Evolutionary conservation across 495 filamentous ascomycete genomes (phyloP).

Genomic region (Neurospora africana): DNA sequence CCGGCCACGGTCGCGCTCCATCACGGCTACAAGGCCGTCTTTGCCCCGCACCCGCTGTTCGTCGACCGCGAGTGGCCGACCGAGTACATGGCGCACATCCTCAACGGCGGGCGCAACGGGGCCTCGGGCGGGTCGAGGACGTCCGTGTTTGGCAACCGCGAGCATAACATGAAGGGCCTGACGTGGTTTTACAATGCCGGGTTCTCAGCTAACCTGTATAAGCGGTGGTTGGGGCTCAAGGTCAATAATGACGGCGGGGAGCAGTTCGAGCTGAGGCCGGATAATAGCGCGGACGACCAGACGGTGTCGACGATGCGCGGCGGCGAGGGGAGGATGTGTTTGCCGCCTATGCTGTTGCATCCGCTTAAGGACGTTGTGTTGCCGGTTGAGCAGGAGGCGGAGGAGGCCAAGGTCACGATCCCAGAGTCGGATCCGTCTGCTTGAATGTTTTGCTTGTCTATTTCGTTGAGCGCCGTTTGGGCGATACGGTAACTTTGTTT

Average conservation of each 20-base stretch:
- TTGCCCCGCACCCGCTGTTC: conserved; percentile 81
- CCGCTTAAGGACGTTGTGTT: conserved; percentile 81
- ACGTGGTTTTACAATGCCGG: conserved; percentile 95
- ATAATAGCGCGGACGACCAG: conserved; percentile 38
- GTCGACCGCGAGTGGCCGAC: conserved; percentile 86
- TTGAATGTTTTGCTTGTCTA: conserved; percentile 6
- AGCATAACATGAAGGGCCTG: conserved; percentile 80
- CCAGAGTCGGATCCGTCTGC: conserved; percentile 30
- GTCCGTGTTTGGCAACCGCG: conserved; percentile 70
- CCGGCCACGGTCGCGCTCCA: conserved; percentile 76
- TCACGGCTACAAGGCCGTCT: conserved; percentile 92
- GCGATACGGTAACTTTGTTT: background rate
- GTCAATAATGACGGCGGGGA: conserved; percentile 83
- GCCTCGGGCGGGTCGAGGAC: conserved; percentile 60
- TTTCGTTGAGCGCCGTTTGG: conserved; percentile 3
- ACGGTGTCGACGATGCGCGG: conserved; percentile 40
- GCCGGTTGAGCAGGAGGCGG: conserved; percentile 55
- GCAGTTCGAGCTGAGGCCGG: conserved; percentile 56
- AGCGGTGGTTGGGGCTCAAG: conserved; percentile 74
- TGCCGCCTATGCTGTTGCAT: conserved; percentile 86
- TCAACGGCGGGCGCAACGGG: conserved; percentile 79
- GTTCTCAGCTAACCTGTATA: conserved; percentile 73
- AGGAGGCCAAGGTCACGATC: conserved; percentile 18
- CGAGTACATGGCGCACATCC: conserved; percentile 63
- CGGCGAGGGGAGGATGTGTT: conserved; percentile 78